Conservation (phyloP, 306 rosid genomes). For the Lathyrus sativus region DNA sequence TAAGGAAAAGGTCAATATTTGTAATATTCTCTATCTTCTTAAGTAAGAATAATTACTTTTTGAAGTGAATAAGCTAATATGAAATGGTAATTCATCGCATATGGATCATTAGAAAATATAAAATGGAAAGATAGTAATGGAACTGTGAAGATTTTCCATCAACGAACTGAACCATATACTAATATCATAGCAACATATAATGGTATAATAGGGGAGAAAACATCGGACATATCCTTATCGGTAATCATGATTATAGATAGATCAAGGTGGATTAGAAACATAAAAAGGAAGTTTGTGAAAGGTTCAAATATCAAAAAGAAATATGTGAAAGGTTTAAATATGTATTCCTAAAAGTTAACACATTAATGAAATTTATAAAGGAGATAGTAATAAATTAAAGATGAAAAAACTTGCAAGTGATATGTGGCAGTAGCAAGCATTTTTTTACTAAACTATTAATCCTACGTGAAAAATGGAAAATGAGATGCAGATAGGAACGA, state of each 20-base stretch:
- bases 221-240: conserved; percentile 79
- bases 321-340: not conserved
- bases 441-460: too few species aligned
- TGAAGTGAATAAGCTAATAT: conserved; percentile 88
- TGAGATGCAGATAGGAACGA: too few species aligned
- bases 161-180: conserved; percentile 81
- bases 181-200: too few species aligned
- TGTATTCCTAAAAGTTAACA: not conserved
- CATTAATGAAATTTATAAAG: not conserved
- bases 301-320: too few species aligned
- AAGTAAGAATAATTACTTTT: conserved; percentile 56
- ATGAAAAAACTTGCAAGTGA: not conserved
- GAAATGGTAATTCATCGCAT: conserved; percentile 78
- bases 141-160: conserved; percentile 94
- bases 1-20: too few species aligned
- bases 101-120: conserved; percentile 77
- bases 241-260: too few species aligned
- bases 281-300: not conserved
- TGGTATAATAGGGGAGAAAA: conserved; percentile 78
- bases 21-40: too few species aligned
- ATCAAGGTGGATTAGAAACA: conserved; percentile 1
- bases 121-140: conserved; percentile 86
- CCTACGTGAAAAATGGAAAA: too few species aligned
- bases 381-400: not conserved
- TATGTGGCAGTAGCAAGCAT: too few species aligned